Base-by-base conservation (phyloP, 2,329 filamentous ascomycete species). In the Talaromyces sp. region DNA sequence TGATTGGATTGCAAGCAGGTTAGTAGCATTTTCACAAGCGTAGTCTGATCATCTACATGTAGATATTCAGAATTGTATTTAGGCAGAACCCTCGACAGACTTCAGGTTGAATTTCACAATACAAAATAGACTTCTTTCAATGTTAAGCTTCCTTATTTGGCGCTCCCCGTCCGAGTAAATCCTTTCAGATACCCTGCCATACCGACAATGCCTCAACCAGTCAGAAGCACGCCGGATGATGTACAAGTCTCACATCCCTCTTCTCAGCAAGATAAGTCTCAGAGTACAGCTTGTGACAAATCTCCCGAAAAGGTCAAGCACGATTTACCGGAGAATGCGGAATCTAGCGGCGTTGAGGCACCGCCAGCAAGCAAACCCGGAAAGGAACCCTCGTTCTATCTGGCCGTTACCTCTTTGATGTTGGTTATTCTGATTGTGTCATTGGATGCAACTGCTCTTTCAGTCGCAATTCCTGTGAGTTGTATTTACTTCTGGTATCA, bases 351-450 rank as follows among this genome's bases (percentile, higher is more conserved):
- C 39, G 1, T 25, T 25, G 35, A 28, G 2, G 13, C 50, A 5
- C 3, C 11, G 10, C 33, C 37, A 17, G 17, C 35, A 17, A n/a
- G 5, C 2, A 52, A 52, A 25, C 2, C 19, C 1, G 21, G 19
- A 21, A 52, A 36, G 36, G 19, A 28, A 5, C 33, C n/a, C 19
- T 52, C 35, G 7, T 52, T 52, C 22, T 52, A 39, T 22, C 41
- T 60, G 11, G 51, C 53, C 25, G 51, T 60, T 36, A 21, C 43
- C 48, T 58, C 50, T n/a, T 33, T 60, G 19, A 74, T 76, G 10
- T 73, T 83, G 51, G 22, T 57, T 22, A 48, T 48, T 17, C 22
- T 57, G 7, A 57, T 57, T 31, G 54, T 50, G 22, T 46, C 54
- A 11, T 31, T 57, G 22, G 54, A 57, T 21, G 43, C 43, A 5